phyloP scores from a whole-genome alignment of 164 flowering plant species.

The Stephania yunnanensis region DNA sequence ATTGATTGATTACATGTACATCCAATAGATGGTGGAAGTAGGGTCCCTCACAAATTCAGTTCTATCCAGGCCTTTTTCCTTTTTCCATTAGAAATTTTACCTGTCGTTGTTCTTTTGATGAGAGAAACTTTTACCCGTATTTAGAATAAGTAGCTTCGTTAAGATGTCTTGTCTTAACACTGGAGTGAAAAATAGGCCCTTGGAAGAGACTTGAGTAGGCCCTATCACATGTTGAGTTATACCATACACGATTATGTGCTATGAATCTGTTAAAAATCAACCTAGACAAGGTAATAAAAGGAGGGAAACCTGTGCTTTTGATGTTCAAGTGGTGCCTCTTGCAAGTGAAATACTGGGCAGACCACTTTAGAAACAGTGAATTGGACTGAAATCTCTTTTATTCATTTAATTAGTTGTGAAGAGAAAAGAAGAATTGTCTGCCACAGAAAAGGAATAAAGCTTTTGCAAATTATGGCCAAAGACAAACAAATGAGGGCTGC shows the following conservation, averaged over 20 bases:
- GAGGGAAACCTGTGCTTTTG: background rate
- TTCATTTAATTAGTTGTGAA: background rate
- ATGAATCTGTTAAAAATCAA: background rate
- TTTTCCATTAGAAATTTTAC: too few species aligned
- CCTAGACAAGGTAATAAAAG: background rate
- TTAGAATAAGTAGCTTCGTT: too few species aligned
- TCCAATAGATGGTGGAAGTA: too few species aligned
- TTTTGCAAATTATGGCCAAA: background rate
- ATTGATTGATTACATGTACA: too few species aligned
- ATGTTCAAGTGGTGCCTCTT: background rate
- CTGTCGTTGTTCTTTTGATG: too few species aligned
- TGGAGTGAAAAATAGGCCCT: too few species aligned
- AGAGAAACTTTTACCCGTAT: too few species aligned
- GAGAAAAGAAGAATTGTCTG: background rate
- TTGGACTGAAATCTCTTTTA: background rate
- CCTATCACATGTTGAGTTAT: background rate
- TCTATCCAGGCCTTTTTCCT: too few species aligned
- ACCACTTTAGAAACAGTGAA: background rate
- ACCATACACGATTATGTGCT: background rate
- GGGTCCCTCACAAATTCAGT: too few species aligned
- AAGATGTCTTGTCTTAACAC: too few species aligned
- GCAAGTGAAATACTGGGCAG: background rate
- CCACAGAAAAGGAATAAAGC: background rate
- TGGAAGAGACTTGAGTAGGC: background rate
- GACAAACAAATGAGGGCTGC: background rate